These are phyloP conservation scores for Amanita polypyramis DNA, from an alignment of 768 basidiomycete genomes.

Conservation along the genomic window DNA sequence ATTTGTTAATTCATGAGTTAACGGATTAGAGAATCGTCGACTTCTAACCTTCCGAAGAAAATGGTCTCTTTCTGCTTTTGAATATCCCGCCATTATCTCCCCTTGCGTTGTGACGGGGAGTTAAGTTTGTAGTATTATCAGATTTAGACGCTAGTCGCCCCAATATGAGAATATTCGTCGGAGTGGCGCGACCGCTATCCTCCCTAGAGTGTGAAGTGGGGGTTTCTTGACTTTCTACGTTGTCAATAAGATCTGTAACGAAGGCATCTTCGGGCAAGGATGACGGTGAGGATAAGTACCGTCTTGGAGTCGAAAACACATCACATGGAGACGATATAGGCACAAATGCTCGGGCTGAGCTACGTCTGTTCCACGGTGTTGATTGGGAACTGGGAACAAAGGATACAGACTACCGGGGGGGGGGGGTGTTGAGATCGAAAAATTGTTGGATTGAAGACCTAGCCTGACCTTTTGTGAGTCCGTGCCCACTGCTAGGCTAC, in stretches of 20 bases:
- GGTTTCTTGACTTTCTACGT: background rate
- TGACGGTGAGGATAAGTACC: background rate
- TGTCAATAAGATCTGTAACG: background rate
- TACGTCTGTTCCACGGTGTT: background rate
- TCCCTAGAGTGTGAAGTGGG: background rate
- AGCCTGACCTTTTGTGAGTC: background rate
- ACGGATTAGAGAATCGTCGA: background rate
- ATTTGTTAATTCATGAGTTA: background rate
- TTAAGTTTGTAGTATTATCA: background rate
- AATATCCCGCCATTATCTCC: background rate
- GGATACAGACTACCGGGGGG: background rate
- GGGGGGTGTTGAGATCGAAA: background rate
- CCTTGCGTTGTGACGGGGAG: background rate
- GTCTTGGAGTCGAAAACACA: background rate
- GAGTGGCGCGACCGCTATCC: background rate
- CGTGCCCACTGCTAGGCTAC: background rate
- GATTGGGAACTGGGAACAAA: slow-evolving; percentile 1
- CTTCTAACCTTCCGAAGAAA: background rate
- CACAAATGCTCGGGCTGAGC: background rate
- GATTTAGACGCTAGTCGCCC: background rate
- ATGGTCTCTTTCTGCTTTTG: background rate
- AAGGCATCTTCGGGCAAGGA: background rate
- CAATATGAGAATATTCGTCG: background rate
- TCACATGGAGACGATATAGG: background rate
- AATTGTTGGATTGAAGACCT: background rate